phyloP scores from a whole-genome alignment of 129 eudicot species.

The Centella asiatica region DNA sequence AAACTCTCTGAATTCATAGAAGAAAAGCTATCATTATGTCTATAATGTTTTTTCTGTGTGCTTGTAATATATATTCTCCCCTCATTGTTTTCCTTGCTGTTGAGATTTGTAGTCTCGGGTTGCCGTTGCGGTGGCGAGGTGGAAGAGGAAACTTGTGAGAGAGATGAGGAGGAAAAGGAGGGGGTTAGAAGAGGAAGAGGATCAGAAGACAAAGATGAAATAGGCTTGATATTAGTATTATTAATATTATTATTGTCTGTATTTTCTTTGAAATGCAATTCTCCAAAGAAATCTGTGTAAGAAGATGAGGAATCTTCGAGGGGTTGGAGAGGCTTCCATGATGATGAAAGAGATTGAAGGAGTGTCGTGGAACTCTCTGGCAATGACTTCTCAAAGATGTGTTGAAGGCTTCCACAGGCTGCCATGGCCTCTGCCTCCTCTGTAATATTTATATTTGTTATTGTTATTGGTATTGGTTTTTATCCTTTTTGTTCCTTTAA shows the following conservation, averaged over 20 bases:
- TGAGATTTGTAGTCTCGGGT: neutral
- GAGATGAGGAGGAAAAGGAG: neutral
- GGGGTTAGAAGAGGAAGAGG: conserved; percentile 9
- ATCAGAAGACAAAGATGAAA: no score
- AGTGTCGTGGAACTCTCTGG: conserved; percentile 26
- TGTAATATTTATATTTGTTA: neutral
- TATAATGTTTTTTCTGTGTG: conserved; percentile 21
- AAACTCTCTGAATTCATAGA: conserved; percentile 57
- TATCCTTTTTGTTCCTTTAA: no score
- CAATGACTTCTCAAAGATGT: conserved; percentile 62
- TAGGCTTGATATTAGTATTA: no score
- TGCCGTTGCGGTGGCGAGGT: neutral
- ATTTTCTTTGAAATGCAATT: conserved; percentile 41
- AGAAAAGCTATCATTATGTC: conserved; percentile 26
- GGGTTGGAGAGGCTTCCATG: conserved; percentile 42
- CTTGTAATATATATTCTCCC: conserved; percentile 4
- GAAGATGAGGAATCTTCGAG: conserved; percentile 13
- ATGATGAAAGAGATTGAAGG: conserved; percentile 39
- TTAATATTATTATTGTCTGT: no score
- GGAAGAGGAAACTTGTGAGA: neutral
- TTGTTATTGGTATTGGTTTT: conserved; percentile 18
- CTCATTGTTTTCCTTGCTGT: conserved; percentile 7
- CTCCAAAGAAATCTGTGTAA: conserved; percentile 47
- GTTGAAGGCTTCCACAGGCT: conserved; percentile 72
- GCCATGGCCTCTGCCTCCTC: conserved; percentile 45